These are phyloP conservation scores for Pichia heedii DNA, from an alignment of 805 yeast genomes.

Conservation along the genomic window DNA sequence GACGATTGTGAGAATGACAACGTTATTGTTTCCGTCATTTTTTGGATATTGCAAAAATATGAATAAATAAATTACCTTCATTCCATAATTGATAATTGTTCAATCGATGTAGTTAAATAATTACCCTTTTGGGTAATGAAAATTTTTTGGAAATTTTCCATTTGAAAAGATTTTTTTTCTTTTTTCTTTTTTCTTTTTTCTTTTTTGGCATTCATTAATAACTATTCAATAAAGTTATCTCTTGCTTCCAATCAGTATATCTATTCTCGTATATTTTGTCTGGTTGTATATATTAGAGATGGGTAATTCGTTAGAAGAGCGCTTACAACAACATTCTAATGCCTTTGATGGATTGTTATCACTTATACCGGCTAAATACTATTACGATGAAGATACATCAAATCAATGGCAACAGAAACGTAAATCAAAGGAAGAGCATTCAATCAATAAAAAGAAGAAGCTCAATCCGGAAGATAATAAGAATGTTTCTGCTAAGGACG, in stretches of 20 bases:
- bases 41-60: not conserved
- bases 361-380: conserved; percentile 87
- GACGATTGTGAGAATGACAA: conserved; percentile 65
- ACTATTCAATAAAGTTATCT: no score
- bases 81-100: no score
- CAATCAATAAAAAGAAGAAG: conserved; percentile 55
- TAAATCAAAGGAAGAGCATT: conserved; percentile 55
- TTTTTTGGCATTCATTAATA: no score
- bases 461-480: conserved; percentile 56
- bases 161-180: not conserved
- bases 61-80: no score
- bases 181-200: conserved; percentile 4
- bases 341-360: conserved; percentile 87
- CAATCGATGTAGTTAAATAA: no score
- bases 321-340: conserved; percentile 65
- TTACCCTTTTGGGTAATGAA: no score
- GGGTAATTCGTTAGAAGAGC: conserved; percentile 39
- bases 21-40: conserved; percentile 71
- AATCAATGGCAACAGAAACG: conserved; percentile 88
- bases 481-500: conserved; percentile 49
- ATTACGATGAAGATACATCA: conserved; percentile 82
- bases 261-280: no score
- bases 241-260: no score
- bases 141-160: not conserved
- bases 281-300: conserved; percentile 6